Evolutionary conservation across 495 filamentous ascomycete genomes (phyloP).

Genomic region (Hypoxylon cercidicola): DNA sequence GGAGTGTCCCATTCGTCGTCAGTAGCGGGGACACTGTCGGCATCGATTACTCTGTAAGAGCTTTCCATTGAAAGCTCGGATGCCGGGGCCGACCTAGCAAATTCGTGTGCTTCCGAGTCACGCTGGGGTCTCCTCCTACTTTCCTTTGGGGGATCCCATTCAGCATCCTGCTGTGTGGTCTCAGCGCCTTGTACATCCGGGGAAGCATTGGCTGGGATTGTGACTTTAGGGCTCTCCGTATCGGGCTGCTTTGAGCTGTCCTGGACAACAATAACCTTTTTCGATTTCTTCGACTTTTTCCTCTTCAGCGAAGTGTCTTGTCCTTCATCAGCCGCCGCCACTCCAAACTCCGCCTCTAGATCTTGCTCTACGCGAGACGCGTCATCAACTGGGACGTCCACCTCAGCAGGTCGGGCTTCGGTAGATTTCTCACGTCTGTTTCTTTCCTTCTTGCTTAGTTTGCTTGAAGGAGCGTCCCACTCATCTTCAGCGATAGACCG

Average conservation of each 20-base stretch:
- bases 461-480: constrained; percentile 28
- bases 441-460: constrained; percentile 51
- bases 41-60: constrained; percentile 38
- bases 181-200: constrained; percentile 30
- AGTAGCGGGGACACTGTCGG: constrained; percentile 33
- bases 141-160: constrained; percentile 16
- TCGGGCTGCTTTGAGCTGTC: constrained; percentile 35
- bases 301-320: constrained; percentile 31
- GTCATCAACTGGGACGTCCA: constrained; percentile 31
- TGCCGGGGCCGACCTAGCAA: constrained; percentile 31
- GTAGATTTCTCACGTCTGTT: constrained; percentile 50
- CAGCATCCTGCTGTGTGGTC: constrained; percentile 1
- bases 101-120: constrained; percentile 43
- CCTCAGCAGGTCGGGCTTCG: constrained; percentile 33
- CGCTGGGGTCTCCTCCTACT: constrained; percentile 23
- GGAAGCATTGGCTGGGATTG: constrained; percentile 47
- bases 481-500: constrained; percentile 32
- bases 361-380: constrained; percentile 28
- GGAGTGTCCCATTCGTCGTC: constrained; percentile 49
- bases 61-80: constrained; percentile 47
- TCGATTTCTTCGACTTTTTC: constrained; percentile 47
- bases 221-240: constrained; percentile 29
- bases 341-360: constrained; percentile 32
- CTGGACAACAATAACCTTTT: constrained; percentile 42
- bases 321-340: constrained; percentile 21